Conservation (phyloP, 257 asterid species). For the Solanum piurae region DNA sequence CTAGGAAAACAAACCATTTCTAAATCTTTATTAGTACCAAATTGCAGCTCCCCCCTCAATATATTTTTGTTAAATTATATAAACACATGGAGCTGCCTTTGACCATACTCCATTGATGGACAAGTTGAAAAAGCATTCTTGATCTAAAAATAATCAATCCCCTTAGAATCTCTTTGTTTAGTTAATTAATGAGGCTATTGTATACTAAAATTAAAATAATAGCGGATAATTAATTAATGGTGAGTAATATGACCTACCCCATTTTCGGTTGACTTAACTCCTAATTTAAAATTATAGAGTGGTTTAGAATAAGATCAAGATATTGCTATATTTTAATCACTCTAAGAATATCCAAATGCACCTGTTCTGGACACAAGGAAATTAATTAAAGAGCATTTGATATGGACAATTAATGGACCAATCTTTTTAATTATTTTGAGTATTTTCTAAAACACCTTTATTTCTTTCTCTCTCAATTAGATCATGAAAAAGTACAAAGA, state of each 20-base stretch:
- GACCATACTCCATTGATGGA: constrained; percentile 13
- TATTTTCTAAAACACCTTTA: background rate
- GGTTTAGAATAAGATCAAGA: constrained; percentile 12
- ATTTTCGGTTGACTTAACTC: constrained; percentile 19
- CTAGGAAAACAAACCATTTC: constrained; percentile 4
- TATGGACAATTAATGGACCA: constrained; percentile 27
- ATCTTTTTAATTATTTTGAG: background rate
- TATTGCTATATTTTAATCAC: constrained; percentile 14
- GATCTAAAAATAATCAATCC: constrained; percentile 13
- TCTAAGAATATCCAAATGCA: constrained; percentile 30
- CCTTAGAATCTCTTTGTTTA: constrained; percentile 6
- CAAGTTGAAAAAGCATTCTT: constrained; percentile 4
- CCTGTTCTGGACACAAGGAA: constrained; percentile 26
- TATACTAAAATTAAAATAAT: background rate
- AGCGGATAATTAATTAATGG: background rate
- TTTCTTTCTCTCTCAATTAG: background rate
- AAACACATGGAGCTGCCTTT: constrained; percentile 33
- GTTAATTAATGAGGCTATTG: constrained; percentile 7
- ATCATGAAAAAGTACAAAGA: background rate
- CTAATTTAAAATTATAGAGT: constrained; percentile 8
- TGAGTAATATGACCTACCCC: constrained; percentile 11
- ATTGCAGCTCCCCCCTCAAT: background rate
- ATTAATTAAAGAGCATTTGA: constrained; percentile 8
- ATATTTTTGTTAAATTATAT: background rate
- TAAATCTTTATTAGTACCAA: background rate